These are phyloP conservation scores for Strigomonas culicis DNA, from an alignment of 208 protist genomes.

Conservation along the genomic window DNA sequence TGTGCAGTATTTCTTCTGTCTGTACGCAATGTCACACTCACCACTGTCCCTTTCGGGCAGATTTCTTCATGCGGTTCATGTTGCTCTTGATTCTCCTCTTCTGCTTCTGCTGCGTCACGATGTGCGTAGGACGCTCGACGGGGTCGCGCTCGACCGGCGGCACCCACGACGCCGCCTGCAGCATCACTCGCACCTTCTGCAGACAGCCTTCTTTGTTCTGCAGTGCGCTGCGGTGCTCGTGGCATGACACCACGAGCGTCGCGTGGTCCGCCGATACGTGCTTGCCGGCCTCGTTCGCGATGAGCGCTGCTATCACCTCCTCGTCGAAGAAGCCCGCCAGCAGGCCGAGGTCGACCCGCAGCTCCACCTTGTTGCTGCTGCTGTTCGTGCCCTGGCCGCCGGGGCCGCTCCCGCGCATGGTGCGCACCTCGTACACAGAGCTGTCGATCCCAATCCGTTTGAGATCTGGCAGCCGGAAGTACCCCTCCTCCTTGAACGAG, in stretches of 20 bases:
- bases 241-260: slow-evolving; percentile 55
- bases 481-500: slow-evolving; percentile 59
- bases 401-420: slow-evolving; percentile 70
- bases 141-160: slow-evolving; percentile 55
- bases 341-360: slow-evolving; percentile 51
- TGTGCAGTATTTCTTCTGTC: background rate
- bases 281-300: slow-evolving; percentile 32
- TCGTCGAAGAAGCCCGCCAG: slow-evolving; percentile 54
- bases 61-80: slow-evolving; percentile 35
- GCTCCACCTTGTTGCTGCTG: slow-evolving; percentile 86
- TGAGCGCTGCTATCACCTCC: slow-evolving; percentile 36
- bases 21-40: slow-evolving; percentile 10
- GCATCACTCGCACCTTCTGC: slow-evolving; percentile 45
- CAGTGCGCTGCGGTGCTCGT: slow-evolving; percentile 70
- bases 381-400: slow-evolving; percentile 82
- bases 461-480: slow-evolving; percentile 44
- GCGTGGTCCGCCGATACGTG: slow-evolving; percentile 43
- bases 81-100: slow-evolving; percentile 52
- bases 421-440: slow-evolving; percentile 45
- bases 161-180: slow-evolving; percentile 74
- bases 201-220: slow-evolving; percentile 79
- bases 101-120: slow-evolving; percentile 47
- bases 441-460: slow-evolving; percentile 41
- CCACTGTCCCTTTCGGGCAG: slow-evolving; percentile 43
- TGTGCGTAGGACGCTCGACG: slow-evolving; percentile 37